Base-by-base conservation (phyloP, 768 basidiomycete genomes). In the Clavaria fumosa region DNA sequence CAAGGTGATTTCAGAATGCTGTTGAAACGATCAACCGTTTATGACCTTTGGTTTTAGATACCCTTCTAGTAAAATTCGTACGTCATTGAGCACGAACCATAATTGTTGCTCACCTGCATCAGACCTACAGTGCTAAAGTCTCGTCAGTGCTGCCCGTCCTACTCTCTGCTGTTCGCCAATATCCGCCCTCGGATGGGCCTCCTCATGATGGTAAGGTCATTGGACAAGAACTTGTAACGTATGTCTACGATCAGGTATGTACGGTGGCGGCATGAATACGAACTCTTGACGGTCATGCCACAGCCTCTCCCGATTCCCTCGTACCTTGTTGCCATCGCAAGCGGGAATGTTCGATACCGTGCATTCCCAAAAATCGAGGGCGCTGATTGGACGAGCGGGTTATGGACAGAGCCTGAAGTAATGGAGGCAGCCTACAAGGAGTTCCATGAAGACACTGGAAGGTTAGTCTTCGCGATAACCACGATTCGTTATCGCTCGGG, bases 281-380 rank as follows among this genome's bases (percentile, higher is more conserved):
- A 34, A 2, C 15, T 1, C 5, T 35, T 32, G 15, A 42, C 7
- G 22, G 18, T 17, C 12, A 18, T 5, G 21, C 17, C 17, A 6
- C 49, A 97, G 84, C 74, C 71, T 4, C 70, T 85, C 14, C 73
- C 83, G 3, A 89, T 96, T 41, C 85, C 93, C 1, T 75, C 80
- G 1, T 96, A 97, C 52, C 63, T 96, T n/a, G 67, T 96, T 34
- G 93, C 93, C 2, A 78, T 96, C 37, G 91, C 91, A 0, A 67
- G 72, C 0, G 91, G 90, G 1, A 79, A 93, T 50, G 58, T 95
- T 2, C 66, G 62, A 15, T 91, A 90, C 56, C 71, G 63, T 7
- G 49, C 72, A 0, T 86, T 90, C 52, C 58, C 67, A 3, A 56
- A 60, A 22, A 57, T 67, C 7, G 55, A 69, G 23, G 81, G 75